Base-by-base conservation (phyloP, 441 rosid species). In the Erodium trifolium region DNA sequence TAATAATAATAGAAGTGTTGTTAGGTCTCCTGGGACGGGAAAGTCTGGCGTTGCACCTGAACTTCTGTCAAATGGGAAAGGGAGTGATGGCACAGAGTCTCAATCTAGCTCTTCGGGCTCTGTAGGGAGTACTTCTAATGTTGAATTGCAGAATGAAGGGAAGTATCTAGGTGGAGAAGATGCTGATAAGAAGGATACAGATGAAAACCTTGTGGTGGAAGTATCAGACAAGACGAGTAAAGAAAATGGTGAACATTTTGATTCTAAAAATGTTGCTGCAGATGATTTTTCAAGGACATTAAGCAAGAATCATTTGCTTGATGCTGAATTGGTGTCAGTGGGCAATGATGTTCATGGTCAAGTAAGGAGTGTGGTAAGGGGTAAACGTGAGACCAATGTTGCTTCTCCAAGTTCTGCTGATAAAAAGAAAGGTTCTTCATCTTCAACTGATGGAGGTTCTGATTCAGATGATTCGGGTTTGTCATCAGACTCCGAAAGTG, bases 401-500 rank as follows among this genome's bases (percentile, higher is more conserved):
- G 77, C 74, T 47, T 75, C 82, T n/a, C 76, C 70, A 72, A 81
- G 76, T 53, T 75, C 84, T 67, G 79, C 74, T 78, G 80, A 78
- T 78, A 41, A 72, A 57, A 87, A 83, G 75, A 78, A 78, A 77
- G 71, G 39, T 47, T 73, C 81, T 67, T 75, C 75, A 51, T 72
- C 71, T 4, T 69, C 74, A 12, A 84, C 81, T 37, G 75, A 76
- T 43, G 84, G 70, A 70, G 88, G 75, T 14, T 86, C 88, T 66
- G 91, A 81, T 78, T 81, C 89, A 2, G 89, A 81, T 72, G 86
- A 80, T 73, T 91, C 93, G 8, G 90, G 80, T 68, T 88, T 93
- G 18, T 70, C 93, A 35, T 86, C 99, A 71, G 93, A 83, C 78
- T 88, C 93, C 64, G 96, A 87, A 70, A 84, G 84, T 74, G 98